Conservation (phyloP, 257 asterid species). For the Petunia axillaris region DNA sequence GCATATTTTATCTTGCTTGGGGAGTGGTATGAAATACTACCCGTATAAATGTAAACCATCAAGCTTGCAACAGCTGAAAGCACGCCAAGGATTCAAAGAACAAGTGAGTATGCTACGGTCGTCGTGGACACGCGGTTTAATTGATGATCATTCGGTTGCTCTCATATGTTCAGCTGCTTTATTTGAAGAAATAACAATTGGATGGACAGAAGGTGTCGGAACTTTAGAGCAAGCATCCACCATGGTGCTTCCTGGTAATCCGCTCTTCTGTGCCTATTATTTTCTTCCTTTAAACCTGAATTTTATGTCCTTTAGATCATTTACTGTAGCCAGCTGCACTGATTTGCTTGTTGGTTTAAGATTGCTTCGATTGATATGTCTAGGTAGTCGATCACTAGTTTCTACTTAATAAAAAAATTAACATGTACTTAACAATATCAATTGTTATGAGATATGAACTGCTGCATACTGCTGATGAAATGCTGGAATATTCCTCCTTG, state of each 20-base stretch:
- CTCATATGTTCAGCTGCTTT: slow-evolving; percentile 81
- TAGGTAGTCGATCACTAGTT: not conserved
- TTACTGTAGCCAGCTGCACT: slow-evolving; percentile 6
- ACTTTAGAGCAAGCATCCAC: slow-evolving; percentile 76
- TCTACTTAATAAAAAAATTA: not conserved
- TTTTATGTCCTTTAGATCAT: not conserved
- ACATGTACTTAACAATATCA: not conserved
- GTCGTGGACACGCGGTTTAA: slow-evolving; percentile 71
- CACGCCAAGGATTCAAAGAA: slow-evolving; percentile 93
- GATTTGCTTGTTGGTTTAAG: slow-evolving; percentile 12
- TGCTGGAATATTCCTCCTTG: slow-evolving; percentile 6
- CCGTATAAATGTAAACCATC: slow-evolving; percentile 68
- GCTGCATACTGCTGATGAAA: not conserved
- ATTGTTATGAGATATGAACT: slow-evolving; percentile 1
- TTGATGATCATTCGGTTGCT: slow-evolving; percentile 79
- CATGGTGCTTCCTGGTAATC: slow-evolving; percentile 93
- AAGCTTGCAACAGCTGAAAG: slow-evolving; percentile 77
- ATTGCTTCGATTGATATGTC: slow-evolving; percentile 8
- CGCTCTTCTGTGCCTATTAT: not conserved
- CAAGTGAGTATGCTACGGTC: slow-evolving; percentile 59
- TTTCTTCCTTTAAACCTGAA: not conserved
- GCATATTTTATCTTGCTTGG: slow-evolving; percentile 86
- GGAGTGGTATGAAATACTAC: slow-evolving; percentile 68
- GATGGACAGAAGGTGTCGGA: slow-evolving; percentile 69
- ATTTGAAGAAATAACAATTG: slow-evolving; percentile 85